phyloP scores from a whole-genome alignment of 78 protist genomes.

The Isochrysis galbana region DNA sequence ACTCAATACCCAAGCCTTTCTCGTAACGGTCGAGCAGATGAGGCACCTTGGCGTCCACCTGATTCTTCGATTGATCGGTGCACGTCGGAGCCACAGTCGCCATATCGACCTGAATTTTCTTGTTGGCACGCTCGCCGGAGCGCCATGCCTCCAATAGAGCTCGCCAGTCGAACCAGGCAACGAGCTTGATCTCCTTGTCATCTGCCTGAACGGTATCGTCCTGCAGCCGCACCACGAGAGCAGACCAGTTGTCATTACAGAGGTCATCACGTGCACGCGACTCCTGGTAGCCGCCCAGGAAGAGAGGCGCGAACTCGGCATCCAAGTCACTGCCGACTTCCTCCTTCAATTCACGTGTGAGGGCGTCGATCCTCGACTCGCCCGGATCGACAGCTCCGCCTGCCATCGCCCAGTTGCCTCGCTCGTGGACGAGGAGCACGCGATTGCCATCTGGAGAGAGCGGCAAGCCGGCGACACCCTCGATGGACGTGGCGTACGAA shows the following conservation, averaged over 20 bases:
- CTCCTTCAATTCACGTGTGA: neutral
- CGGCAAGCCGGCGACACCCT: neutral
- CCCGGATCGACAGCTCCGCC: neutral
- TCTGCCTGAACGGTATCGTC: neutral
- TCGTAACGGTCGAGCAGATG: too few species aligned
- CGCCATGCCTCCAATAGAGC: too few species aligned
- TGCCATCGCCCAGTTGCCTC: neutral
- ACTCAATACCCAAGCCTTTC: too few species aligned
- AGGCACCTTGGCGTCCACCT: too few species aligned
- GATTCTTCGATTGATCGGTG: too few species aligned
- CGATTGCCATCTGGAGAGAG: neutral
- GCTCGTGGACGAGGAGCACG: neutral
- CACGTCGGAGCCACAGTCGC: too few species aligned
- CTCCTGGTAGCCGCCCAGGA: neutral
- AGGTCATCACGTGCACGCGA: neutral
- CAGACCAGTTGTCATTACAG: neutral
- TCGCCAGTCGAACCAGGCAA: too few species aligned
- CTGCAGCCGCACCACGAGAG: neutral
- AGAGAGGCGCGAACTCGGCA: neutral
- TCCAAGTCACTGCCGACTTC: neutral
- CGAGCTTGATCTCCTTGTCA: too few species aligned
- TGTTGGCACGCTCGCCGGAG: too few species aligned
- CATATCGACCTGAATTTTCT: too few species aligned
- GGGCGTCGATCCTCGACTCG: neutral
- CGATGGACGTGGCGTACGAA: neutral